Evolutionary conservation across 2,329 filamentous ascomycete genomes (phyloP).

Genomic region (Colletotrichum navitas): DNA sequence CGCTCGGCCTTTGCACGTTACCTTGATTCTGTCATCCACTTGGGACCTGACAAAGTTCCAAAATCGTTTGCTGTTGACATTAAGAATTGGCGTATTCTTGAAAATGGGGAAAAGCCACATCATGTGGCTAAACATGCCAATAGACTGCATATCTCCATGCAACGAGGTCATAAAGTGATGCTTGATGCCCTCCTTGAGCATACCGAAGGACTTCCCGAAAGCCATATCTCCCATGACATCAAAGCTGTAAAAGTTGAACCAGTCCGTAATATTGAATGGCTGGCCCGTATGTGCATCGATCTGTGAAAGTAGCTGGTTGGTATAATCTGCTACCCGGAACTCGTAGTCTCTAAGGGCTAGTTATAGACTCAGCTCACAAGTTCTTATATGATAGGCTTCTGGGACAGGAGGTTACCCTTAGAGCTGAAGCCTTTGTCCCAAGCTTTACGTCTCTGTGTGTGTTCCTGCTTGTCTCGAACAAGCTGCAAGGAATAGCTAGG

Average conservation of each 20-base stretch:
- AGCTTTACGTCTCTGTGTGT: slow-evolving; percentile 49
- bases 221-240: slow-evolving; percentile 58
- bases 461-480: slow-evolving; percentile 49
- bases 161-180: slow-evolving; percentile 47
- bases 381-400: too few relatives aligned
- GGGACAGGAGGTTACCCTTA: slow-evolving; percentile 43
- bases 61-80: slow-evolving; percentile 42
- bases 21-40: slow-evolving; percentile 39
- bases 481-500: slow-evolving; percentile 49
- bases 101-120: slow-evolving; percentile 44
- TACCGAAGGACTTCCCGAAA: slow-evolving; percentile 53
- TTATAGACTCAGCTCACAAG: neutral
- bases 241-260: slow-evolving; percentile 54
- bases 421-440: slow-evolving; percentile 52
- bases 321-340: slow-evolving; percentile 46
- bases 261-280: slow-evolving; percentile 48
- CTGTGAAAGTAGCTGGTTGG: slow-evolving; percentile 44
- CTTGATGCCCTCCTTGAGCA: slow-evolving; percentile 48
- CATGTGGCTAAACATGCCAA: slow-evolving; percentile 46
- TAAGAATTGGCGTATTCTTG: slow-evolving; percentile 44
- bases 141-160: slow-evolving; percentile 45
- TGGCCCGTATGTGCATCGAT: slow-evolving; percentile 44
- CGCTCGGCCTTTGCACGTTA: neutral
- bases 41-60: slow-evolving; percentile 43
- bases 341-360: slow-evolving; percentile 48